These are phyloP conservation scores for Vitis hybrid DNA, from an alignment of 177 flowering plant species.

Conservation along the genomic window DNA sequence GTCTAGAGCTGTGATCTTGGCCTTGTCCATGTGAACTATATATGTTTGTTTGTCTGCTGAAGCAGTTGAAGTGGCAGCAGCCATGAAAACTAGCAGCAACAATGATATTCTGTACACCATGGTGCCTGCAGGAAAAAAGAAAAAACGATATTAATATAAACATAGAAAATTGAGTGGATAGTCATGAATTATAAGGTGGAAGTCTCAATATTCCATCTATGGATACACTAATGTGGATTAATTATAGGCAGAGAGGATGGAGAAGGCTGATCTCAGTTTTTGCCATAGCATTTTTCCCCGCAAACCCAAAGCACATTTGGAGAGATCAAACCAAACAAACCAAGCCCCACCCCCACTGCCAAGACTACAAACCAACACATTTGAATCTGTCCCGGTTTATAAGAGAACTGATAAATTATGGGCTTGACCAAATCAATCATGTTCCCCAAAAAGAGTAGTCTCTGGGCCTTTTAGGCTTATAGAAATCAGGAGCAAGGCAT, in stretches of 20 bases:
- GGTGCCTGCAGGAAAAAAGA: constrained; percentile 17
- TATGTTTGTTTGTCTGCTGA: constrained; percentile 35
- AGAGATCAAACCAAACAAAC: no score
- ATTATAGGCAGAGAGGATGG: no score
- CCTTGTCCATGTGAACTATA: constrained; percentile 59
- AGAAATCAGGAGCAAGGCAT: background rate
- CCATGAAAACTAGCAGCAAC: constrained; percentile 28
- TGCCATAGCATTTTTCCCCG: no score
- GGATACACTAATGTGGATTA: no score
- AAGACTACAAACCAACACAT: background rate
- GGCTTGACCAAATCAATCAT: background rate
- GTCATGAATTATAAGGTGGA: no score
- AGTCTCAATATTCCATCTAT: no score
- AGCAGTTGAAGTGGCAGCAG: constrained; percentile 10
- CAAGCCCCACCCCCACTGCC: no score
- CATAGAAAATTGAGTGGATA: background rate
- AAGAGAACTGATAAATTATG: no score
- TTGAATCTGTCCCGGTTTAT: background rate
- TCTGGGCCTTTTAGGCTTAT: no score
- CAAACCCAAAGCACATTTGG: no score
- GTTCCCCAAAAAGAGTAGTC: background rate
- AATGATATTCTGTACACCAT: constrained; percentile 19
- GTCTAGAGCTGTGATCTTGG: constrained; percentile 29
- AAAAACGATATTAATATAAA: background rate
- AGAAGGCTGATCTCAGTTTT: no score